A percentile compares a stretch with the other conserved stretches of the same genome.
These are phyloP conservation scores for Neotropicomus parvogracilis DNA, from an alignment of 1,284 basidiomycete species.

Conservation along the genomic window DNA sequence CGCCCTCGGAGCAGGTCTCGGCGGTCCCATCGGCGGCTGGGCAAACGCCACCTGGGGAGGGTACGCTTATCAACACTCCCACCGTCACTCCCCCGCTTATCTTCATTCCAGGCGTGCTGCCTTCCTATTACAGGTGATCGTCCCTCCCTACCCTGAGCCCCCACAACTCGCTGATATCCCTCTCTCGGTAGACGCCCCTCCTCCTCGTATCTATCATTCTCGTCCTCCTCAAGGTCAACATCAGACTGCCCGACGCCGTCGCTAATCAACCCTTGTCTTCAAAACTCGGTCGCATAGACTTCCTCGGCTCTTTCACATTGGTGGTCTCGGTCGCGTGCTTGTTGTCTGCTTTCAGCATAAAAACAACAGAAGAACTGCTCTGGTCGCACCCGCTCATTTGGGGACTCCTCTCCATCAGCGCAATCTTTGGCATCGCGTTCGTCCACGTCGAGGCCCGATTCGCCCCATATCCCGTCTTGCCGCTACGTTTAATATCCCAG, in stretches of 20 bases:
- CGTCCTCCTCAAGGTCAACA: constrained; percentile 72
- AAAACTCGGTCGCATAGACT: constrained; percentile 78
- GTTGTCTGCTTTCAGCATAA: constrained; percentile 75
- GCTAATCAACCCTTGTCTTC: constrained; percentile 55
- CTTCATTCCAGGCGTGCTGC: constrained; percentile 28
- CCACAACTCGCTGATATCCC: no score
- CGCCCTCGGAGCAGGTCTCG: constrained; percentile 77
- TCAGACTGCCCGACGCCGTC: constrained; percentile 57
- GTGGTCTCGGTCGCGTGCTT: constrained; percentile 71
- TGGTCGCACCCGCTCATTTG: constrained; percentile 73
- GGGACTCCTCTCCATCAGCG: constrained; percentile 58
- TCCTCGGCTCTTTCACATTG: constrained; percentile 75
- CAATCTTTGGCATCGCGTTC: constrained; percentile 56
- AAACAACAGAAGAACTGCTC: constrained; percentile 74
- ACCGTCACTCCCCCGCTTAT: constrained; percentile 13
- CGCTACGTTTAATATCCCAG: constrained; percentile 69
- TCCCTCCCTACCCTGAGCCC: constrained; percentile 67
- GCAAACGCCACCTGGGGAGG: constrained; percentile 81
- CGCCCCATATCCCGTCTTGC: constrained; percentile 82
- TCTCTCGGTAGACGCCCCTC: constrained; percentile 78
- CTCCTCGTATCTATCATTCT: constrained; percentile 66
- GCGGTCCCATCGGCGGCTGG: constrained; percentile 87
- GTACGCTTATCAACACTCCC: constrained; percentile 41
- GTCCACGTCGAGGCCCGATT: constrained; percentile 70
- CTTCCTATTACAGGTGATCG: constrained; percentile 48